phyloP scores from a whole-genome alignment of 2,329 filamentous ascomycete species.

The Neopestalotiopsis rosae region DNA sequence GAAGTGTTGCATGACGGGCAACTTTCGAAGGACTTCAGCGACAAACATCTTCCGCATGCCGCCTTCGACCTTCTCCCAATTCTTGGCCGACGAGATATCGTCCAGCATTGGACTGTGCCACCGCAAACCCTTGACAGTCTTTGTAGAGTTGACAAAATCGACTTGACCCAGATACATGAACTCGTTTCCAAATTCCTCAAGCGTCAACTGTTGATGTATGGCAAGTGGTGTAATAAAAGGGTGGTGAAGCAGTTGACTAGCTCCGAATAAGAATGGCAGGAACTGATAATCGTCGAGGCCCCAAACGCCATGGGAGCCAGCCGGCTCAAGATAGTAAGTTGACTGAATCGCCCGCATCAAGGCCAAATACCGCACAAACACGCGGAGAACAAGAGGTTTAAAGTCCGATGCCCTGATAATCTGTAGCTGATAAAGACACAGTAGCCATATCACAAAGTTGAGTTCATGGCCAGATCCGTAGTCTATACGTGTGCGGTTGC shows the following conservation, averaged over 20 bases:
- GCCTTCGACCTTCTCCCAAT: conserved; percentile 89
- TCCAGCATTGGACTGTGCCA: conserved; percentile 99
- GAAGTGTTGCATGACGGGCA: conserved; percentile 99
- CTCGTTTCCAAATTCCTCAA: conserved; percentile 85
- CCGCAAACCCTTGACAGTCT: conserved; percentile 89
- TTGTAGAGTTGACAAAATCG: conserved; percentile 92
- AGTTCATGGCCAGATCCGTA: conserved; percentile 98
- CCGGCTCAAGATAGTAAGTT: conserved; percentile 95
- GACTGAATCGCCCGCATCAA: conserved; percentile 89
- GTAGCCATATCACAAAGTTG: conserved; percentile 94
- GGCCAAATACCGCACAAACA: conserved; percentile 82
- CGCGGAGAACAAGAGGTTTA: conserved; percentile 72
- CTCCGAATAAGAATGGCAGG: conserved; percentile 92
- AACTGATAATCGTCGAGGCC: conserved; percentile 98
- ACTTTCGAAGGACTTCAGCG: conserved; percentile 87
- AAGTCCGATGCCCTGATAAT: conserved; percentile 72
- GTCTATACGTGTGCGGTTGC: conserved; percentile 86
- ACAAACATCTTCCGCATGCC: conserved; percentile 98
- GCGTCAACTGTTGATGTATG: conserved; percentile 85
- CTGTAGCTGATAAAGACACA: conserved; percentile 86
- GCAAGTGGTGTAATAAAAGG: conserved; percentile 77
- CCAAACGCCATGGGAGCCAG: conserved; percentile 97
- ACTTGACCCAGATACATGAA: conserved; percentile 95
- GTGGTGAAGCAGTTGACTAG: conserved; percentile 86
- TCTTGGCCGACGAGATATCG: conserved; percentile 90